phyloP scores from a whole-genome alignment of 2,329 filamentous ascomycete species.

The Colletotrichum gigasporum region DNA sequence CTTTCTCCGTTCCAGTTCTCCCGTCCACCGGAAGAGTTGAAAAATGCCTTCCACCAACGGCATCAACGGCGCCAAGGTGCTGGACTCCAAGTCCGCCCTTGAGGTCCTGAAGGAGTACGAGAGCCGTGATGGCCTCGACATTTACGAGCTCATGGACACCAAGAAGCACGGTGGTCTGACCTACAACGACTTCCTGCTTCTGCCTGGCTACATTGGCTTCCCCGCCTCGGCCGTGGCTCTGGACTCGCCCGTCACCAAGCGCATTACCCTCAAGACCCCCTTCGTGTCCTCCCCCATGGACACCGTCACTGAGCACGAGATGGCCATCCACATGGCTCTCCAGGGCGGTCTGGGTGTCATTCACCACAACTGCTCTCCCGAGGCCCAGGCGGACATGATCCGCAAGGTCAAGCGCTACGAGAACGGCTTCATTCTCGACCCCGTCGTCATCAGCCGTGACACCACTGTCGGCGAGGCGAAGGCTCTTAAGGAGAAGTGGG shows the following conservation, averaged over 20 bases:
- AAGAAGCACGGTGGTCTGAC: slow-evolving; percentile 92
- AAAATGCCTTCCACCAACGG: slow-evolving; percentile 65
- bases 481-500: slow-evolving; percentile 96
- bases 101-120: slow-evolving; percentile 85
- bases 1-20: slow-evolving; percentile 40
- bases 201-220: slow-evolving; percentile 98
- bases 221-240: slow-evolving; percentile 88
- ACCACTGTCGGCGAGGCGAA: slow-evolving; percentile 93
- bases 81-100: slow-evolving; percentile 80
- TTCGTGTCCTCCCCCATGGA: slow-evolving; percentile 99
- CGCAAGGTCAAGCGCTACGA: slow-evolving; percentile 99
- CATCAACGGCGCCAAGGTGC: slow-evolving; percentile 64
- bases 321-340: slow-evolving; percentile 97
- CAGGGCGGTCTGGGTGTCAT: slow-evolving; percentile 93
- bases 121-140: slow-evolving; percentile 84
- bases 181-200: slow-evolving; percentile 97
- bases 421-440: slow-evolving; percentile 98
- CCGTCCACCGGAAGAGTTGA: slow-evolving; percentile 35
- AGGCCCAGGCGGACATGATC: slow-evolving; percentile 98
- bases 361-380: slow-evolving; percentile 99
- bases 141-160: slow-evolving; percentile 88
- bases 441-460: slow-evolving; percentile 86
- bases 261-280: slow-evolving; percentile 94
- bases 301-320: slow-evolving; percentile 98
- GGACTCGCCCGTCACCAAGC: slow-evolving; percentile 93